These are phyloP conservation scores for Nigrospora sphaerica DNA, from an alignment of 2,329 filamentous ascomycete genomes.

Conservation along the genomic window DNA sequence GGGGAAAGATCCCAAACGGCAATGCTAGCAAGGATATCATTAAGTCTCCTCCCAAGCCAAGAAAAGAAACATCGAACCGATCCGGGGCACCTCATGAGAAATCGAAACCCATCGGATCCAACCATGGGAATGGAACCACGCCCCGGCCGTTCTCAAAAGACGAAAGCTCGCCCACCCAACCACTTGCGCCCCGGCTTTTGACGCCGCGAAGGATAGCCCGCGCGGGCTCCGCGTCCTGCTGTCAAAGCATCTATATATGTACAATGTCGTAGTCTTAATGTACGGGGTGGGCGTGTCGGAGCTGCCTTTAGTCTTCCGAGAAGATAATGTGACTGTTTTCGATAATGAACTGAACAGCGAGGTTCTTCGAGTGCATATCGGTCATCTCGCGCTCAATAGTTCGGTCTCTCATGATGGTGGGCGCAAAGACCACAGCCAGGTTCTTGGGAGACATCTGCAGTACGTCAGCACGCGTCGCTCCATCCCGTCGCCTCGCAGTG, in stretches of 20 bases:
- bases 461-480: constrained; percentile 13
- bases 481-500: not conserved
- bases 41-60: constrained; percentile 17
- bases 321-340: constrained; percentile 86
- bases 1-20: constrained; percentile 5
- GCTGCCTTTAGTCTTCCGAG: constrained; percentile 28
- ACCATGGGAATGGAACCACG: constrained; percentile 1
- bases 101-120: constrained; percentile 14
- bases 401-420: constrained; percentile 90
- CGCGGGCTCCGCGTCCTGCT: too few relatives aligned
- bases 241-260: constrained; percentile 11
- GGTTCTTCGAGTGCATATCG: constrained; percentile 90
- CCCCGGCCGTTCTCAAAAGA: not conserved
- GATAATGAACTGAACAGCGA: constrained; percentile 85
- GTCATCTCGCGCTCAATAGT: constrained; percentile 92
- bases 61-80: constrained; percentile 8
- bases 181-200: not conserved
- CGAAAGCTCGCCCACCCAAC: not conserved
- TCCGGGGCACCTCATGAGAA: constrained; percentile 13
- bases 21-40: constrained; percentile 23
- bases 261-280: constrained; percentile 10
- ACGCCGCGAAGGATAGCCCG: not conserved
- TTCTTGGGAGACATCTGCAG: constrained; percentile 89
- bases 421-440: constrained; percentile 92
- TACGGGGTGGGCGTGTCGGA: too few relatives aligned